Evolutionary conservation across 345 rosid genomes (phyloP).

Genomic region (Lepidium africanum): DNA sequence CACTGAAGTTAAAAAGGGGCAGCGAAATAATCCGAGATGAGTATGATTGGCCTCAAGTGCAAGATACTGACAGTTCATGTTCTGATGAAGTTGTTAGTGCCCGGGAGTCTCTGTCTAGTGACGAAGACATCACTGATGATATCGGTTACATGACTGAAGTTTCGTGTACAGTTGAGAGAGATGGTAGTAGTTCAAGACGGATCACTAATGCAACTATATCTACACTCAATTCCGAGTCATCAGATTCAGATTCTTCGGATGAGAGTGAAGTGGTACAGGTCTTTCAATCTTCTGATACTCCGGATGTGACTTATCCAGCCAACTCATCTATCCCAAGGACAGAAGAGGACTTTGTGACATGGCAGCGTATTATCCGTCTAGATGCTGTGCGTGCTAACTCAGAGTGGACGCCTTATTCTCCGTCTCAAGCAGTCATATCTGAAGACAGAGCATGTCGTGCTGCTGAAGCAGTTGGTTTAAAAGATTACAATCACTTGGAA

Average conservation of each 20-base stretch:
- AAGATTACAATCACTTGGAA: constrained; percentile 76
- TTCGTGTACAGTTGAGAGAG: constrained; percentile 50
- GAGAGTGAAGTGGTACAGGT: constrained; percentile 56
- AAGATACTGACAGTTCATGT: constrained; percentile 47
- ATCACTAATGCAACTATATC: constrained; percentile 46
- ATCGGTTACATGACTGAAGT: constrained; percentile 50
- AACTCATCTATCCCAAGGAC: constrained; percentile 27
- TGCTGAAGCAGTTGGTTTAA: constrained; percentile 81
- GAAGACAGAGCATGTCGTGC: constrained; percentile 57
- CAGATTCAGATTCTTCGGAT: constrained; percentile 78
- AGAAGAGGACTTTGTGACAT: constrained; percentile 66
- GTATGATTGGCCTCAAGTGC: constrained; percentile 37
- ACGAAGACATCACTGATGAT: constrained; percentile 40
- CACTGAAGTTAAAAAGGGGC: constrained; percentile 32
- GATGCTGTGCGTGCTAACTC: constrained; percentile 93
- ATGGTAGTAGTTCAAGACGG: constrained; percentile 40
- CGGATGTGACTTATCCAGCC: constrained; percentile 32
- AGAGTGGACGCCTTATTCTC: constrained; percentile 64
- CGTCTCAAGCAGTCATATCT: constrained; percentile 57
- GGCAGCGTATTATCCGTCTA: constrained; percentile 95
- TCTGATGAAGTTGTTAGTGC: constrained; percentile 87
- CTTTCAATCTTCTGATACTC: constrained; percentile 36
- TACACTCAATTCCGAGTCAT: constrained; percentile 61
- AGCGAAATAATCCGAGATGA: constrained; percentile 23
- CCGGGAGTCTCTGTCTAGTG: constrained; percentile 70